Conservation (phyloP, 768 basidiomycete genomes). For the Antrodiella citrinella region DNA sequence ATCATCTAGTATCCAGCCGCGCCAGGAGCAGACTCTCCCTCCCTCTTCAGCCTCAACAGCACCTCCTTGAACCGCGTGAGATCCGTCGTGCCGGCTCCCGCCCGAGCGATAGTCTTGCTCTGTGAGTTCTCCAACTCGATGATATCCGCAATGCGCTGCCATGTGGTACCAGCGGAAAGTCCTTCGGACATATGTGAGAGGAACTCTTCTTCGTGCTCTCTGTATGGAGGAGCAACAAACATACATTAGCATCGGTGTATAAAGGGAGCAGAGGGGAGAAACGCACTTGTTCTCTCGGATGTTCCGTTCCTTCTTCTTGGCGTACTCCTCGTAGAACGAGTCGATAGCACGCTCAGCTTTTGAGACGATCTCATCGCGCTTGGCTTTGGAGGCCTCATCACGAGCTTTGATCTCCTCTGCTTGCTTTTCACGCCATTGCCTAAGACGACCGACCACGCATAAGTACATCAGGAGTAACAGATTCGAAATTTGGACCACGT, state of each 20-base stretch:
- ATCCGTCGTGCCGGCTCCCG: slow-evolving; percentile 84
- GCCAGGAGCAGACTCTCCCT: slow-evolving; percentile 87
- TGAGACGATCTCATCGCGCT: slow-evolving; percentile 73
- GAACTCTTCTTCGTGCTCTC: slow-evolving; percentile 83
- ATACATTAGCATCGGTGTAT: not conserved
- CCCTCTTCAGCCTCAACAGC: slow-evolving; percentile 77
- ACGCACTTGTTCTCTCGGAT: slow-evolving; percentile 95
- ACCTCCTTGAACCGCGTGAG: slow-evolving; percentile 89
- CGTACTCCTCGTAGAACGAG: slow-evolving; percentile 85
- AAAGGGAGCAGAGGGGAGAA: not conserved
- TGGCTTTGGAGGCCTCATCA: slow-evolving; percentile 71
- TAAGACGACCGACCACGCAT: no score
- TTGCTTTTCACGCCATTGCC: slow-evolving; percentile 85
- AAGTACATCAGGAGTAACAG: no score
- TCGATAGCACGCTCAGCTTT: slow-evolving; percentile 85
- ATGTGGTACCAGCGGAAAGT: slow-evolving; percentile 86
- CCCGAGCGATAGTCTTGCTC: slow-evolving; percentile 88
- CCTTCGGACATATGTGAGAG: slow-evolving; percentile 61
- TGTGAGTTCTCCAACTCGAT: slow-evolving; percentile 93
- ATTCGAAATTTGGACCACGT: slow-evolving; percentile 13
- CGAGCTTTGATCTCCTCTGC: slow-evolving; percentile 74
- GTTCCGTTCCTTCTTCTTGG: slow-evolving; percentile 79
- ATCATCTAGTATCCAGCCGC: slow-evolving; percentile 75
- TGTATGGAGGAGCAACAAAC: slow-evolving; percentile 23
- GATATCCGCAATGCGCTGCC: slow-evolving; percentile 85